A percentile compares a stretch with the other conserved stretches of the same genome.
These are phyloP conservation scores for Ogataea saltuana DNA, from an alignment of 805 yeast species.

Conservation along the genomic window DNA sequence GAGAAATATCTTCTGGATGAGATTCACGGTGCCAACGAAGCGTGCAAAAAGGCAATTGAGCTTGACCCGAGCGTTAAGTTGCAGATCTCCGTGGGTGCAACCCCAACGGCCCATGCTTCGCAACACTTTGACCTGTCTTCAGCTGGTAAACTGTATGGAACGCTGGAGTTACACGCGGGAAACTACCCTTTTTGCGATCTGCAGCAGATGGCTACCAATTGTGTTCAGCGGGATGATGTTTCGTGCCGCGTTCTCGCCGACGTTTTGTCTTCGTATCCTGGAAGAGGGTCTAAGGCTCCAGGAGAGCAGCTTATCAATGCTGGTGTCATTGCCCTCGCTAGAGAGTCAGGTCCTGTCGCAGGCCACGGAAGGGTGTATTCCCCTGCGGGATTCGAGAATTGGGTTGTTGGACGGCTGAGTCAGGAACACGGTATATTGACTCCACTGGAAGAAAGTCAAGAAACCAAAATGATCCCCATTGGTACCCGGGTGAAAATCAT, in stretches of 20 bases:
- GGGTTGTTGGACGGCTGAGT: conserved; percentile 68
- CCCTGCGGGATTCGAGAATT: conserved; percentile 47
- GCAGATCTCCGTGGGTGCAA: conserved; percentile 73
- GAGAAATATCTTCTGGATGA: conserved; percentile 53
- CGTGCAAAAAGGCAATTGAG: conserved; percentile 42
- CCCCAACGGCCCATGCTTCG: conserved; percentile 74
- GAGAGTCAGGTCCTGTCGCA: conserved; percentile 60
- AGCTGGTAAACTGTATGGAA: conserved; percentile 35
- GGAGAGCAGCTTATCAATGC: conserved; percentile 70
- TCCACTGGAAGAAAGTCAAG: conserved; percentile 39
- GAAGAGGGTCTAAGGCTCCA: conserved; percentile 48
- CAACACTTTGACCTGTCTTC: conserved; percentile 25
- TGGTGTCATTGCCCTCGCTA: conserved; percentile 68
- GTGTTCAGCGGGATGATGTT: conserved; percentile 46
- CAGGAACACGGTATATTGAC: conserved; percentile 79
- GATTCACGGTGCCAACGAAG: conserved; percentile 54
- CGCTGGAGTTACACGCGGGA: conserved; percentile 78
- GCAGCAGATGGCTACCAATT: conserved; percentile 74
- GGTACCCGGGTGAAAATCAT: conserved; percentile 57
- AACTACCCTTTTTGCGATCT: conserved; percentile 72
- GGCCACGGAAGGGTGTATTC: conserved; percentile 53
- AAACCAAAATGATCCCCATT: conserved; percentile 44
- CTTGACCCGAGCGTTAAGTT: conserved; percentile 42
- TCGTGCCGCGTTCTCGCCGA: conserved; percentile 58
- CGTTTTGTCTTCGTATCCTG: conserved; percentile 59